phyloP scores from a whole-genome alignment of 2,329 filamentous ascomycete genomes.

The Ceratocystis cubensis region DNA sequence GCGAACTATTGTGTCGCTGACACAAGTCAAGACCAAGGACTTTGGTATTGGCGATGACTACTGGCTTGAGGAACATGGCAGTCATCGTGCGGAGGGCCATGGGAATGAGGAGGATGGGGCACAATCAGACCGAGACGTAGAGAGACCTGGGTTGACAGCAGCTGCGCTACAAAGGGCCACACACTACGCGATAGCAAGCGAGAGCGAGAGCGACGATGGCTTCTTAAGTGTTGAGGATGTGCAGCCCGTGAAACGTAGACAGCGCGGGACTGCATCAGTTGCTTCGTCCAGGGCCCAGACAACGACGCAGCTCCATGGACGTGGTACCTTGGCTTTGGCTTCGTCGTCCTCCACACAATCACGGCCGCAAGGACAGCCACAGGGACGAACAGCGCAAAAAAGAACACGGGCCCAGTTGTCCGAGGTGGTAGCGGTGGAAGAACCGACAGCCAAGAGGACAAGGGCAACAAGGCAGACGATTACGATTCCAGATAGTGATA shows the following conservation, averaged over 20 bases:
- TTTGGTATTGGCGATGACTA: constrained; percentile 66
- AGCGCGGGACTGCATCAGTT: constrained; percentile 5
- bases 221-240: constrained; percentile 17
- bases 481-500: constrained; percentile 34
- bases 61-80: constrained; percentile 48
- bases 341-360: neutral
- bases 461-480: constrained; percentile 28
- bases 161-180: neutral
- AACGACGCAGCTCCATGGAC: neutral
- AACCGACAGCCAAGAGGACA: constrained; percentile 27
- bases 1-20: constrained; percentile 54
- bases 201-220: constrained; percentile 28
- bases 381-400: constrained; percentile 27
- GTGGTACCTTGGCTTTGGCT: neutral
- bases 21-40: constrained; percentile 57
- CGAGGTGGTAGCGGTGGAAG: constrained; percentile 23
- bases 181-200: neutral
- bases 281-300: neutral
- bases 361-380: constrained; percentile 15
- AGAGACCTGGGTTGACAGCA: too few species aligned
- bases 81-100: constrained; percentile 16
- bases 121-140: neutral
- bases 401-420: neutral
- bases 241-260: constrained; percentile 11
- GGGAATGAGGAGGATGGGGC: constrained; percentile 21